Evolutionary conservation across 2,329 filamentous ascomycete species (phyloP).

Genomic region (Aspergillus sp.): DNA sequence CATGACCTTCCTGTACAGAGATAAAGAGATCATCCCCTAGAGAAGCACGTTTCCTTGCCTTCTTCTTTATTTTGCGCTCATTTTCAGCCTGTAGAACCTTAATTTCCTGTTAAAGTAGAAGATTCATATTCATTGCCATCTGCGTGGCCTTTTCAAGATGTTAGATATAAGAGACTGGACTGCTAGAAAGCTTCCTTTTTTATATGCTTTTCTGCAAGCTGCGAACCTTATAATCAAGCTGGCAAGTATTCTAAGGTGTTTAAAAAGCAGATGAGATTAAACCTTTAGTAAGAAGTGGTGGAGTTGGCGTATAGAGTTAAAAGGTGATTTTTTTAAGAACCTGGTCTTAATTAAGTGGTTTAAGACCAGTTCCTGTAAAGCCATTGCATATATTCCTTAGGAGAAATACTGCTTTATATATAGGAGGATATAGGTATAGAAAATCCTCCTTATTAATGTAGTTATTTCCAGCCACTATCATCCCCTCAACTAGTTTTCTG

Average conservation of each 20-base stretch:
- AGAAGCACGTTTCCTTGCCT: too few species aligned
- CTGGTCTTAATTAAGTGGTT: not conserved
- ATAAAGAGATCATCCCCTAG: too few species aligned
- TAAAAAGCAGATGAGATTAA: conserved; percentile 2
- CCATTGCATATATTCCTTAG: not conserved
- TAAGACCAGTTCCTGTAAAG: conserved; percentile 1
- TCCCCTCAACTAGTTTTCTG: not conserved
- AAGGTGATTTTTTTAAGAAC: not conserved
- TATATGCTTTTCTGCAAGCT: not conserved
- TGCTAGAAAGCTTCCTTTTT: not conserved
- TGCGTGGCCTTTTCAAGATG: not conserved
- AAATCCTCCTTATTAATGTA: conserved; percentile 1
- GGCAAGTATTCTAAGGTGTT: not conserved
- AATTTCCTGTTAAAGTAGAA: not conserved
- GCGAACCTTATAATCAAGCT: not conserved
- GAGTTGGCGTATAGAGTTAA: not conserved
- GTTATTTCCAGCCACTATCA: not conserved
- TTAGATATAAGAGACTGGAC: not conserved
- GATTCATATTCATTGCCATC: not conserved
- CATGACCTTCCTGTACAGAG: too few species aligned
- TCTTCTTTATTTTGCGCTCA: too few species aligned
- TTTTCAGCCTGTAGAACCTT: too few species aligned
- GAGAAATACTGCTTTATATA: not conserved
- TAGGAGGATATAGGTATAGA: not conserved
- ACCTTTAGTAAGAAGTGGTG: conserved; percentile 1